A percentile compares a stretch with the other conserved stretches of the same genome.
Evolutionary conservation across 176 grass and related monocot genomes (phyloP).

Genomic region (Microstegium vimineum): DNA sequence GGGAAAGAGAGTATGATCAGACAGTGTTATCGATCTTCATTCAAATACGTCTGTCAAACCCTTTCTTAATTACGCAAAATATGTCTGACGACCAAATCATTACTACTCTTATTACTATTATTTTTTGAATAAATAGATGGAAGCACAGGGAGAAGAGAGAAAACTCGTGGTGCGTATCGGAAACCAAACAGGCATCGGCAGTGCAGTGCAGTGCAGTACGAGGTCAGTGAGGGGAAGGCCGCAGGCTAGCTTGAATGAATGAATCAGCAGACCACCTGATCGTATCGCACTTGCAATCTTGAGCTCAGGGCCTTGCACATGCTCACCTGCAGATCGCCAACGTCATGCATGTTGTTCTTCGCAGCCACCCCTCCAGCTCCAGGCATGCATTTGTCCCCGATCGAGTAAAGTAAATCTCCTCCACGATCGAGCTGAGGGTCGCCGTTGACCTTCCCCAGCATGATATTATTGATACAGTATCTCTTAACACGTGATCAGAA

Average conservation of each 20-base stretch:
- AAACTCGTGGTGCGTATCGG: background rate
- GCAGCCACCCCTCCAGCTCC: background rate
- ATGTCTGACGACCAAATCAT: background rate
- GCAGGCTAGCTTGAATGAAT: background rate
- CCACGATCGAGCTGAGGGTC: background rate
- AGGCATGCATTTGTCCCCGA: background rate
- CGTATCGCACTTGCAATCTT: constrained; percentile 26
- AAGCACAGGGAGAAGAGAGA: background rate
- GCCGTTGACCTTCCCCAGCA: background rate
- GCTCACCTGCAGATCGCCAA: background rate
- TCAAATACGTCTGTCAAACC: background rate
- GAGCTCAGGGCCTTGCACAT: constrained; percentile 35
- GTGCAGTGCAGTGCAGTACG: background rate
- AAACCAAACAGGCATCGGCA: background rate
- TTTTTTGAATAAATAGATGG: background rate
- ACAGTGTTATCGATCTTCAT: background rate
- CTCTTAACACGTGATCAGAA: background rate
- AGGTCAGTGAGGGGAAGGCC: constrained; percentile 13
- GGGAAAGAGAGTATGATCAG: background rate
- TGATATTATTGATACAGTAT: background rate
- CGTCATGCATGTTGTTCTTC: background rate
- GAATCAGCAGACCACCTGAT: constrained; percentile 8
- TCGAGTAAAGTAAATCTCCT: background rate
- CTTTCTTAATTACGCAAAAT: background rate
- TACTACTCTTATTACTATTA: too few species aligned